Conservation (phyloP, 208 protist species). For the Naegleria lovaniensis region DNA sequence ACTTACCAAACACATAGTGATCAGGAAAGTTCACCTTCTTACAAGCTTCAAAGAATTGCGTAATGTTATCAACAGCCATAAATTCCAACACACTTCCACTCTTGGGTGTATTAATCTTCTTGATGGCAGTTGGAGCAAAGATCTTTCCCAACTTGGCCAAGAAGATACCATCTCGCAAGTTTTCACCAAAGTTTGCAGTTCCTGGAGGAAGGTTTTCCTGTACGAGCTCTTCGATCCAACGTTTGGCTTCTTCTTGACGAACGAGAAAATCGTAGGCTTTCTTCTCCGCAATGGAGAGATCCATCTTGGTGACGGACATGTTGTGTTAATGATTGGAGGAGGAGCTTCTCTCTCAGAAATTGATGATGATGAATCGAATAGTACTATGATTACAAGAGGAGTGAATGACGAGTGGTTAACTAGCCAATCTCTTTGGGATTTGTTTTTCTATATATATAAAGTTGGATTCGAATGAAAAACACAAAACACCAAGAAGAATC, state of each 20-base stretch:
- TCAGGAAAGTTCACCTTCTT: not conserved
- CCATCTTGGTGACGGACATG: slow-evolving; percentile 8
- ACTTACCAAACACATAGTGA: slow-evolving; percentile 10
- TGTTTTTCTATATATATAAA: no score
- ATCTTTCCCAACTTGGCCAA: not conserved
- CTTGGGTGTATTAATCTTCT: not conserved
- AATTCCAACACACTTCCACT: not conserved
- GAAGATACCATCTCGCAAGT: not conserved
- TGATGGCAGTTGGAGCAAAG: not conserved
- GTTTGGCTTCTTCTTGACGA: slow-evolving; percentile 19
- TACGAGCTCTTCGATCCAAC: slow-evolving; percentile 14
- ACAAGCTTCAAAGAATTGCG: slow-evolving; percentile 2
- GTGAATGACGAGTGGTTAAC: not conserved
- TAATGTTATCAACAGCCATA: slow-evolving; percentile 15
- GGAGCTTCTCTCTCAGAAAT: not conserved
- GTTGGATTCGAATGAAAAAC: no score
- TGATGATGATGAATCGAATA: no score
- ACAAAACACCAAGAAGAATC: no score
- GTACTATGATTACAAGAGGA: no score
- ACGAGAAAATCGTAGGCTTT: slow-evolving; percentile 20
- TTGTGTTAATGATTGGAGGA: not conserved
- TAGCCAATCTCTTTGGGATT: not conserved
- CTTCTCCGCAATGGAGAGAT: slow-evolving; percentile 18
- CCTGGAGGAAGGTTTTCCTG: not conserved
- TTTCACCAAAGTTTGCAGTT: not conserved